These are phyloP conservation scores for Colletotrichum endophyticum DNA, from an alignment of 2,329 filamentous ascomycete genomes.

Conservation along the genomic window DNA sequence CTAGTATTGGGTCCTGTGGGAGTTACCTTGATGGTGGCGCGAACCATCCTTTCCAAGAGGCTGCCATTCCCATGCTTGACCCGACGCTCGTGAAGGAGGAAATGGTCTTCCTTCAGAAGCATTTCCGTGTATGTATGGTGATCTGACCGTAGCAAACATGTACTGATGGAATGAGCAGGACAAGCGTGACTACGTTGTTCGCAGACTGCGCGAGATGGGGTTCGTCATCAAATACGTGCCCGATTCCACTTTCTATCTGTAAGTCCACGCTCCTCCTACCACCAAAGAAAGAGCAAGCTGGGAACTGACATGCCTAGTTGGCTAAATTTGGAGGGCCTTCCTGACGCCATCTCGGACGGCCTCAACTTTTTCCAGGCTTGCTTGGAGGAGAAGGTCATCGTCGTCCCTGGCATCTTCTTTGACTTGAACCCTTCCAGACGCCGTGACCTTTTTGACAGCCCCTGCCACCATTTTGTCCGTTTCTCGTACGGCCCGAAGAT, in stretches of 20 bases:
- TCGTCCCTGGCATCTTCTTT: slow-evolving; percentile 97
- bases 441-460: slow-evolving; percentile 90
- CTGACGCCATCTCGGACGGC: slow-evolving; percentile 85
- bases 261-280: slow-evolving; percentile 33
- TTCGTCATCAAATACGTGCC: slow-evolving; percentile 86
- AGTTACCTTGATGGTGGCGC: slow-evolving; percentile 94
- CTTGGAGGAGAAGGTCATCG: slow-evolving; percentile 91
- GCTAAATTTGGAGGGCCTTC: slow-evolving; percentile 70
- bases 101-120: slow-evolving; percentile 86
- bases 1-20: slow-evolving; percentile 82
- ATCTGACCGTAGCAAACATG: neutral
- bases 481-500: slow-evolving; percentile 85
- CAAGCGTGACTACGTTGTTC: slow-evolving; percentile 91
- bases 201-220: slow-evolving; percentile 81
- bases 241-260: slow-evolving; percentile 94
- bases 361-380: slow-evolving; percentile 97
- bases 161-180: slow-evolving; percentile 47
- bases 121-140: slow-evolving; percentile 71
- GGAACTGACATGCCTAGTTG: slow-evolving; percentile 36
- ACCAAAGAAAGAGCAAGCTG: neutral
- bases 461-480: slow-evolving; percentile 90
- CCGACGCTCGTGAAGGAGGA: slow-evolving; percentile 79
- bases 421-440: slow-evolving; percentile 91
- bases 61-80: slow-evolving; percentile 91
- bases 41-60: slow-evolving; percentile 95